A percentile compares a stretch with the other conserved stretches of the same genome.
These are phyloP conservation scores for Evernia prunastri DNA, from an alignment of 495 filamentous ascomycete species.

Conservation along the genomic window DNA sequence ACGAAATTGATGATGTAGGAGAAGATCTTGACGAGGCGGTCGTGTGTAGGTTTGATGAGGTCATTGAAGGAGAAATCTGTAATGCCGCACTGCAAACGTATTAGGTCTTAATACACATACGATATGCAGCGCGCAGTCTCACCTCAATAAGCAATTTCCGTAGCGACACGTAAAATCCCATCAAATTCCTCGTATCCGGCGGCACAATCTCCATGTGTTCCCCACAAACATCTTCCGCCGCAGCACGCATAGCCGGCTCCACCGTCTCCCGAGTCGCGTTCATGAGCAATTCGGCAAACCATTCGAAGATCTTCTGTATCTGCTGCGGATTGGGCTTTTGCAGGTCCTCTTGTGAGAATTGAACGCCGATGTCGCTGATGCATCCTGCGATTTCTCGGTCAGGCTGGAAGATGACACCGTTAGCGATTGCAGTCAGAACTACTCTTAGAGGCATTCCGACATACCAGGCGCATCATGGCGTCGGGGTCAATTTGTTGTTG, in stretches of 20 bases:
- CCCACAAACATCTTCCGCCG: slow-evolving; percentile 72
- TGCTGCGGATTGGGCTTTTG: slow-evolving; percentile 89
- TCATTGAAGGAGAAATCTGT: slow-evolving; percentile 90
- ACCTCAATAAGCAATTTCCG: slow-evolving; percentile 69
- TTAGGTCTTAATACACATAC: background rate
- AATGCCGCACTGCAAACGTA: slow-evolving; percentile 61
- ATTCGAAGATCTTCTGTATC: slow-evolving; percentile 94
- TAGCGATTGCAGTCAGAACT: background rate
- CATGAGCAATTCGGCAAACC: slow-evolving; percentile 90
- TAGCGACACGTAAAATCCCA: slow-evolving; percentile 85
- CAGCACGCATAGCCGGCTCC: slow-evolving; percentile 89
- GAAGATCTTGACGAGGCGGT: slow-evolving; percentile 82
- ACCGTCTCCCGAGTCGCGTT: slow-evolving; percentile 85
- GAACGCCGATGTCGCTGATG: slow-evolving; percentile 91
- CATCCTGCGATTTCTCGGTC: slow-evolving; percentile 92
- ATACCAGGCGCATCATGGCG: slow-evolving; percentile 80
- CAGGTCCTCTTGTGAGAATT: slow-evolving; percentile 80
- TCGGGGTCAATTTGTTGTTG: slow-evolving; percentile 64
- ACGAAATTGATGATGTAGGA: slow-evolving; percentile 98
- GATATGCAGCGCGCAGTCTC: slow-evolving; percentile 1
- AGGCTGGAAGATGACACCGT: slow-evolving; percentile 35
- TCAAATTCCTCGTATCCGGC: slow-evolving; percentile 78
- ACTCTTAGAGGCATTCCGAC: slow-evolving; percentile 18
- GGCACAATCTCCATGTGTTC: slow-evolving; percentile 76
- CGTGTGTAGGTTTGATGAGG: slow-evolving; percentile 79